Evolutionary conservation across 257 asterid species (phyloP).

Genomic region (Nicotiana noctiflora): DNA sequence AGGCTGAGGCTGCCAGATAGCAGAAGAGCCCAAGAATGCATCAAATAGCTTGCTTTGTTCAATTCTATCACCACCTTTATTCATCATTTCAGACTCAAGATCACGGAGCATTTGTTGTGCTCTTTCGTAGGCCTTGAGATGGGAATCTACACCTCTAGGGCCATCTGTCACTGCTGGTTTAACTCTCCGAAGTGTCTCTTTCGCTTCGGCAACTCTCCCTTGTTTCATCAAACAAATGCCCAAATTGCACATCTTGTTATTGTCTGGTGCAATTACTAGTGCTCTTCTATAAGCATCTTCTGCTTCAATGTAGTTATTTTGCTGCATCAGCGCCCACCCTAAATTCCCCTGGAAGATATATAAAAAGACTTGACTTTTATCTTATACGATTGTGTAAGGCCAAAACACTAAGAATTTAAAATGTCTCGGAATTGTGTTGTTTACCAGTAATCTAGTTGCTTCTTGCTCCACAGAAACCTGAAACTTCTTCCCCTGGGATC

Average conservation of each 20-base stretch:
- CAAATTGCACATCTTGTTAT: constrained; percentile 90
- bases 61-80: constrained; percentile 44
- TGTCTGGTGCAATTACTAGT: constrained; percentile 72
- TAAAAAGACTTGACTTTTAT: background rate
- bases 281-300: constrained; percentile 89
- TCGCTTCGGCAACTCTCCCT: constrained; percentile 82
- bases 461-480: constrained; percentile 99
- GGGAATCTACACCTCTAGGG: constrained; percentile 90
- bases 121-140: constrained; percentile 93
- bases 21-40: constrained; percentile 77
- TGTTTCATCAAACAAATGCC: constrained; percentile 96
- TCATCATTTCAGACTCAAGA: constrained; percentile 79
- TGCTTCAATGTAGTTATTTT: constrained; percentile 76
- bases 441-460: constrained; percentile 87
- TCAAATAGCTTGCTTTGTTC: constrained; percentile 75
- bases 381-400: background rate
- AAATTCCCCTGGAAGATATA: constrained; percentile 61
- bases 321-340: constrained; percentile 99
- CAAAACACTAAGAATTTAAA: background rate
- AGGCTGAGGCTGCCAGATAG: constrained; percentile 98
- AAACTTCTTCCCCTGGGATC: constrained; percentile 95
- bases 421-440: background rate
- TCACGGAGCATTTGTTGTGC: constrained; percentile 95
- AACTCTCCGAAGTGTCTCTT: constrained; percentile 72
- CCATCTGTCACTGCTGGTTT: constrained; percentile 87